Base-by-base conservation (phyloP, 768 basidiomycete genomes). In the Tulasnella sp. region DNA sequence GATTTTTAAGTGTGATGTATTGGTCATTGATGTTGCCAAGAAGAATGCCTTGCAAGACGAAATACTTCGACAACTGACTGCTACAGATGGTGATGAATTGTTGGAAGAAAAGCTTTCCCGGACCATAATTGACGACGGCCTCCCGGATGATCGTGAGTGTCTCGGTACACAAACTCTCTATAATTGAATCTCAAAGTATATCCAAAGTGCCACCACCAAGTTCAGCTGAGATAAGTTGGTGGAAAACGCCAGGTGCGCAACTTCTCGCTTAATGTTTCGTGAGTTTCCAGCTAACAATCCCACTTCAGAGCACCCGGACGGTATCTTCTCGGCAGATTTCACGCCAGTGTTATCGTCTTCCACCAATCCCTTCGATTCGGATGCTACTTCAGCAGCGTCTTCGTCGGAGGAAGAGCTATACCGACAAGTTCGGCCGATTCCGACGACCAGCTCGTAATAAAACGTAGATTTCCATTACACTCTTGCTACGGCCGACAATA, bases 391-490 rank as follows among this genome's bases (percentile, higher is more conserved):
- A 3, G 94, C 92, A 4, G 93, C 93, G 9, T 93, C 95, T 11
- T 93, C 93, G 11, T 94, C 93, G 2, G 95, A 96, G 82, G 95
- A 96, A 84, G 94, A 95, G 83, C 87, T 96, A 28, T 96, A 94
- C 86, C 89, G 89, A 31, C 80, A 69, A 48, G 77, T 64, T 72
- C 69, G 77, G 40, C 80, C 58, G 31, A 76, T 76, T 74, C 34
- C 75, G n/a, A 41, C 64, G 5, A 69, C 34, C 28, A 16, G 22
- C 41, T 20, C 46, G n/a, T 58, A 9, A 22, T 44, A 69, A 76
- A 76, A 34, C 37, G 11, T 34, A 34, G n/a, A 28, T 34, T 24
- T 44, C 24, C 41, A 44, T 75, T 44, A 42, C 74, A 75, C 42
- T 73, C 42, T 73, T 73, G 72, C 31, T 37, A 20, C 9, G 20